A percentile compares a stretch with the other conserved stretches of the same genome.
Conservation (phyloP, 106 monocot species). For the Platanthera guangdongensis region DNA sequence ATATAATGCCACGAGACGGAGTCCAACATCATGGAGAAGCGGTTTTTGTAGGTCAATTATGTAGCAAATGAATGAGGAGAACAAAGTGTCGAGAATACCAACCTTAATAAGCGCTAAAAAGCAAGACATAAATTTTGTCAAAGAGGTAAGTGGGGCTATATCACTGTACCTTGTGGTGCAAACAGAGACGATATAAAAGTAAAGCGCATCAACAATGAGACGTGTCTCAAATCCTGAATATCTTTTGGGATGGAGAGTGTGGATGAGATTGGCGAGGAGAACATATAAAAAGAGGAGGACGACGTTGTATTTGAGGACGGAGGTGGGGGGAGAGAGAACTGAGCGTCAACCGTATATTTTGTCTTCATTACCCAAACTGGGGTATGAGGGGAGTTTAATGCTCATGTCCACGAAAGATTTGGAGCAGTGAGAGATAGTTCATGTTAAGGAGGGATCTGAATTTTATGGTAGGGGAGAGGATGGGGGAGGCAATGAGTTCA, state of each 20-base stretch:
- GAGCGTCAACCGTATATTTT: background rate
- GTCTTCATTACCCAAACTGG: too few relatives aligned
- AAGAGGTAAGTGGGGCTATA: conserved; percentile 31
- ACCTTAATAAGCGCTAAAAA: conserved; percentile 62
- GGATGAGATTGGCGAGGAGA: conserved; percentile 19
- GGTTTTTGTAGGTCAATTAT: conserved; percentile 43
- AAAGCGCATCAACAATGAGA: conserved; percentile 43
- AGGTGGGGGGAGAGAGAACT: conserved; percentile 1
- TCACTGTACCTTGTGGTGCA: conserved; percentile 74
- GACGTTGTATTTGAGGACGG: conserved; percentile 15
- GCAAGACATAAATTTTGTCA: conserved; percentile 38
- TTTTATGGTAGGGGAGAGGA: too few relatives aligned
- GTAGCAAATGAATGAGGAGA: conserved; percentile 31
- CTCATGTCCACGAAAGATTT: too few relatives aligned
- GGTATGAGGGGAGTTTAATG: too few relatives aligned
- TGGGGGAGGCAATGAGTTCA: background rate
- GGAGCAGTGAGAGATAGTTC: too few relatives aligned
- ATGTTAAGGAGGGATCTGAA: too few relatives aligned
- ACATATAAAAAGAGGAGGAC: conserved; percentile 28
- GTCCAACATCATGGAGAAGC: conserved; percentile 15
- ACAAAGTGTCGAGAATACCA: conserved; percentile 46
- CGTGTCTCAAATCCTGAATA: conserved; percentile 36
- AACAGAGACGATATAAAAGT: conserved; percentile 63
- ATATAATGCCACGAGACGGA: conserved; percentile 8
- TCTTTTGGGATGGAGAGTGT: conserved; percentile 12